phyloP scores from a whole-genome alignment of 2,329 filamentous ascomycete genomes.

The Truncatella angustata region DNA sequence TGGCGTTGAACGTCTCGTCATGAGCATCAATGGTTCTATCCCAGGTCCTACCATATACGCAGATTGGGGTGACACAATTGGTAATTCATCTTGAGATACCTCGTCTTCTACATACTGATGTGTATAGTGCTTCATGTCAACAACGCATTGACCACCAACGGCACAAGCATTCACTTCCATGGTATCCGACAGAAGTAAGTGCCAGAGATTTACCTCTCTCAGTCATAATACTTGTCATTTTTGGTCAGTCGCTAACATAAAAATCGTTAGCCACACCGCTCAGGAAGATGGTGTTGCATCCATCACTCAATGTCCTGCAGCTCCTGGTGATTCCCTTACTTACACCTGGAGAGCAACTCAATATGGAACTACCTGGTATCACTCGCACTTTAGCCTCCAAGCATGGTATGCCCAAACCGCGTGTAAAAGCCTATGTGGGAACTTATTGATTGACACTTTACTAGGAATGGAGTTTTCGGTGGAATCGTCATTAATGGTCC shows the following conservation, averaged over 20 bases:
- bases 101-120: not conserved
- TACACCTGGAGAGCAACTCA: slow-evolving; percentile 29
- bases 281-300: slow-evolving; percentile 55
- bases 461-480: slow-evolving; percentile 54
- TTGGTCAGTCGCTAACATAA: not conserved
- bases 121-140: slow-evolving; percentile 47
- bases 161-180: slow-evolving; percentile 63
- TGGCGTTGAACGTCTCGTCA: slow-evolving; percentile 24
- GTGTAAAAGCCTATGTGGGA: too few species aligned
- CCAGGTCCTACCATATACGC: slow-evolving; percentile 35
- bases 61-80: slow-evolving; percentile 46
- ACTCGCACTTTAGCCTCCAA: slow-evolving; percentile 54
- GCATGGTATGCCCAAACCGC: slow-evolving; percentile 23
- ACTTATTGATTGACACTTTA: not conserved
- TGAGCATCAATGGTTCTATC: slow-evolving; percentile 39
- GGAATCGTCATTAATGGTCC: slow-evolving; percentile 62
- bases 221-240: not conserved
- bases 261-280: slow-evolving; percentile 36
- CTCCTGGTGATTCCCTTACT: slow-evolving; percentile 47
- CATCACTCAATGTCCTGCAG: slow-evolving; percentile 49
- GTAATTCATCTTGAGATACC: slow-evolving; percentile 17
- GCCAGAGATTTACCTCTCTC: not conserved
- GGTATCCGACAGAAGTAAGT: slow-evolving; percentile 52
- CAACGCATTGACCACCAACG: slow-evolving; percentile 51
- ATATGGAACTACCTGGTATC: slow-evolving; percentile 59